Conservation (phyloP, 23 red algal genomes). For the Chondrus crispus region DNA sequence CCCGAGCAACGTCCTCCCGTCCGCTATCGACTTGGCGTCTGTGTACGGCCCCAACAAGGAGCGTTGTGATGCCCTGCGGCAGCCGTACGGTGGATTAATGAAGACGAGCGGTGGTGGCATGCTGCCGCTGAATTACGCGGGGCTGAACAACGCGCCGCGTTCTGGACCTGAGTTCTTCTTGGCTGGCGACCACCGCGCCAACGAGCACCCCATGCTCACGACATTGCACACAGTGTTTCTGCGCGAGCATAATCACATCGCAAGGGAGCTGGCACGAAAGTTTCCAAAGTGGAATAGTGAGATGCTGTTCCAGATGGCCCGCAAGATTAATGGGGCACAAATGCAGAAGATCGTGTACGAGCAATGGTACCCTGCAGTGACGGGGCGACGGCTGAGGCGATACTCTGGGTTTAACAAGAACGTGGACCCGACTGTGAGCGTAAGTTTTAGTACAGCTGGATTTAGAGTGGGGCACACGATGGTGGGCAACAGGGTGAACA, state of each 20-base stretch:
- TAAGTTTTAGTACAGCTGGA: conserved; percentile 50
- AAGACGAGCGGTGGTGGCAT: conserved; percentile 17
- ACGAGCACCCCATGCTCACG: conserved; percentile 44
- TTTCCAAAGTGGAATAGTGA: conserved; percentile 19
- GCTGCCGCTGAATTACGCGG: conserved; percentile 28
- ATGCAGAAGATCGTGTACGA: conserved; percentile 56
- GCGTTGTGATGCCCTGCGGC: conserved; percentile 27
- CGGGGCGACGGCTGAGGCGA: background rate
- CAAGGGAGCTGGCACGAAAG: background rate
- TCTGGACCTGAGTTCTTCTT: conserved; percentile 25
- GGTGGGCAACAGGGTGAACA: conserved; percentile 31
- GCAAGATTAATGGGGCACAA: conserved; percentile 32
- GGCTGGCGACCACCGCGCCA: conserved; percentile 48
- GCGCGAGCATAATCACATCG: conserved; percentile 53
- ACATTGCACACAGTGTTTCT: conserved; percentile 41
- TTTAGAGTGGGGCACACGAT: conserved; percentile 56
- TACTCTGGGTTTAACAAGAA: conserved; percentile 29
- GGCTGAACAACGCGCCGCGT: background rate
- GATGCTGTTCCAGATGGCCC: conserved; percentile 41
- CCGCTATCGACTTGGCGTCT: conserved; percentile 25
- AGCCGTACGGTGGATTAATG: conserved; percentile 24
- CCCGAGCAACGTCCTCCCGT: conserved; percentile 42
- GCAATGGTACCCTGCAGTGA: conserved; percentile 34
- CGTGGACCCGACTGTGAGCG: conserved; percentile 18
- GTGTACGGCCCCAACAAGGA: conserved; percentile 40